Base-by-base conservation (phyloP, 768 basidiomycete species). In the Chalciporus pseudorubinellus region DNA sequence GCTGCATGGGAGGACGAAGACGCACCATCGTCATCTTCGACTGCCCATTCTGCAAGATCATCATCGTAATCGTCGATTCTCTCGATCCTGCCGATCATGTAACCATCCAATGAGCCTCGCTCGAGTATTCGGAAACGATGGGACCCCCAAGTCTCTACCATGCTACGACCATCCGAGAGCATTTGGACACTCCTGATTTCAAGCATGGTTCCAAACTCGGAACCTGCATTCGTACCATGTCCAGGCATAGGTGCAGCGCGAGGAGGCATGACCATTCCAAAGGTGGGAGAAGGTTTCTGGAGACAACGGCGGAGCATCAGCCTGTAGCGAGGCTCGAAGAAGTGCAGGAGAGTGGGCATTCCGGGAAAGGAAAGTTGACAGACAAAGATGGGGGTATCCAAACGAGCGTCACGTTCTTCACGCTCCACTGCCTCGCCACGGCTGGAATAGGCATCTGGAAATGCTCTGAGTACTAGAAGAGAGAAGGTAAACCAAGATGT, bases 261-360 rank as follows among this genome's bases (percentile, higher is more conserved):
- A 19, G 80, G 75, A 13, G 89, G 85, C 73, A 95, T 85, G 62
- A 97, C 80, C 91, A 98, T 98, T 33, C 95, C 95, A 69, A 98
- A 97, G 20, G 77, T 76, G n/a, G 90, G 90, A 39, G 73, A 73
- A 5, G 81, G 74, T 14, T 79, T 82, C 60, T 92, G 86, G 51
- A 98, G 84, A 66, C 89, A 93, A n/a, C 95, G 84, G 20, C 95
- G 88, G 48, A 98, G 85, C 95, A 98, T 98, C 45, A 98, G 78
- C 7, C 95, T 87, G 67, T 98, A 95, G 60, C 90, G 79, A 0
- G 95, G 95, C 67, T 98, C 95, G 65, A 92, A 98, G 63, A 98
- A 85, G 69, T 97, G 94, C 14, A 98, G 74, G 48, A 87, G 77
- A 42, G 88, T 94, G 36, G 92, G 93, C 73, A 93, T 84, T 50